These are phyloP conservation scores for Lagenidium giganteum DNA, from an alignment of 352 stramenopile species.

Conservation along the genomic window DNA sequence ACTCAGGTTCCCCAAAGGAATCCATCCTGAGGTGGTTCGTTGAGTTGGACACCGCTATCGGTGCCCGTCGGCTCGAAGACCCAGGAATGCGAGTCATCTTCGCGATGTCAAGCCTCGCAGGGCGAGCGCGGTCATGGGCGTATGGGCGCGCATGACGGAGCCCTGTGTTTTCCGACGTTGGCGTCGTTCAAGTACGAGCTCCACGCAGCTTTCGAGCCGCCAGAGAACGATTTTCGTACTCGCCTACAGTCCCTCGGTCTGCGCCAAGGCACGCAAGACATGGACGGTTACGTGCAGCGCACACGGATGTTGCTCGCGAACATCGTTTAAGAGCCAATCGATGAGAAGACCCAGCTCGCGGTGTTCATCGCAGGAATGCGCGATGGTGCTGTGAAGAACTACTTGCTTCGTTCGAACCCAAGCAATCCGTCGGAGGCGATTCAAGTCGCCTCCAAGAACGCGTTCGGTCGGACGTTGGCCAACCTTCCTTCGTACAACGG, in stretches of 20 bases:
- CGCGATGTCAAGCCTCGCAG: no score
- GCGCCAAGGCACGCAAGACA: conserved; percentile 9
- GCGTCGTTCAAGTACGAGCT: conserved; percentile 6
- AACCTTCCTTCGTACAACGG: no score
- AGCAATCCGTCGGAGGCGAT: conserved; percentile 6
- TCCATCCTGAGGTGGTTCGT: no score
- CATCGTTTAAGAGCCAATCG: conserved; percentile 1
- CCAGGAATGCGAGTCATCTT: no score
- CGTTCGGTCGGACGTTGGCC: no score
- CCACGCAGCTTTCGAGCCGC: conserved; percentile 6
- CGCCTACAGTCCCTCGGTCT: conserved; percentile 6
- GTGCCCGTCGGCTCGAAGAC: no score
- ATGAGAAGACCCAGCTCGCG: conserved; percentile 5
- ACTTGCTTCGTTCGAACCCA: conserved; percentile 4
- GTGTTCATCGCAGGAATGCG: conserved; percentile 6
- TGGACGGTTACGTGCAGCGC: conserved; percentile 9
- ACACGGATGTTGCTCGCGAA: conserved; percentile 9
- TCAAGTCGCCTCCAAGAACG: no score
- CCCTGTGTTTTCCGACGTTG: conserved; percentile 2
- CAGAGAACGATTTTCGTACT: conserved; percentile 6
- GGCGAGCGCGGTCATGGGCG: no score
- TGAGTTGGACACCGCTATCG: no score
- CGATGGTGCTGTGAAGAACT: conserved; percentile 10
- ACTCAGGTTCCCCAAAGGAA: no score
- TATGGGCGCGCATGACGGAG: no score